Percentiles rank a stretch among this genome's conserved stretches.
Evolutionary conservation across 169 alveolate species (phyloP).

Genomic region (Plasmodium ovale): DNA sequence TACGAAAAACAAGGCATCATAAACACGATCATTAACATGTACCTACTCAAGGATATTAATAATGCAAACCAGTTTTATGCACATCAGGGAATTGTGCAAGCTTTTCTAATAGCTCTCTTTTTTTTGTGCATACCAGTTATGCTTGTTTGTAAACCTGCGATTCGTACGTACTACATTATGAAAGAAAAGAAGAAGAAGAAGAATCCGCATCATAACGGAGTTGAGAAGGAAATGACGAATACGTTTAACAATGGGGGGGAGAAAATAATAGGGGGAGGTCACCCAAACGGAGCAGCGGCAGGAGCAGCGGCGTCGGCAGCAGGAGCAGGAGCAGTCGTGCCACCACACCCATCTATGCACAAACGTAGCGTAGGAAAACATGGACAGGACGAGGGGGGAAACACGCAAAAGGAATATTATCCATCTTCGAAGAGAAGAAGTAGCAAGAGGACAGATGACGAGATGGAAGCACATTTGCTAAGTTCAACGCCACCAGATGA

Average conservation of each 20-base stretch:
- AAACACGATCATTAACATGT: conserved; percentile 96
- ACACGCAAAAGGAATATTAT: conserved; percentile 9
- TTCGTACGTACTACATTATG: conserved; percentile 78
- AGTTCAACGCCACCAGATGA: conserved; percentile 76
- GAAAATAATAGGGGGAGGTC: conserved; percentile 11
- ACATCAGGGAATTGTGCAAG: conserved; percentile 88
- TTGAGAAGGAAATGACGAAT: conserved; percentile 73
- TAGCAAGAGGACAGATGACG: conserved; percentile 54
- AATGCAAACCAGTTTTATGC: conserved; percentile 82
- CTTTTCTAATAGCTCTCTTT: conserved; percentile 86
- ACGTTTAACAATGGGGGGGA: conserved; percentile 22
- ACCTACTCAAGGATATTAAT: conserved; percentile 86
- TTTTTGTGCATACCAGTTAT: conserved; percentile 94
- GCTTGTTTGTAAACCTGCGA: conserved; percentile 96
- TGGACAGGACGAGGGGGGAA: neutral
- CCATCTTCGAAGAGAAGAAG: conserved; percentile 3
- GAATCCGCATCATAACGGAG: neutral
- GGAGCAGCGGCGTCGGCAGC: neutral
- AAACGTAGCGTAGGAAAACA: neutral
- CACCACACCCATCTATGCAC: conserved; percentile 7
- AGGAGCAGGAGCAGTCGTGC: no score
- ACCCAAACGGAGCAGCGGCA: neutral
- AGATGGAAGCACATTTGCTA: conserved; percentile 81
- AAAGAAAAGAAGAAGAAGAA: conserved; percentile 67
- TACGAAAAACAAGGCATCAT: conserved; percentile 95